Percentiles rank a stretch among this genome's conserved stretches.
These are phyloP conservation scores for Madurella mycetomatis DNA, from an alignment of 2,329 filamentous ascomycete species.

Conservation along the genomic window DNA sequence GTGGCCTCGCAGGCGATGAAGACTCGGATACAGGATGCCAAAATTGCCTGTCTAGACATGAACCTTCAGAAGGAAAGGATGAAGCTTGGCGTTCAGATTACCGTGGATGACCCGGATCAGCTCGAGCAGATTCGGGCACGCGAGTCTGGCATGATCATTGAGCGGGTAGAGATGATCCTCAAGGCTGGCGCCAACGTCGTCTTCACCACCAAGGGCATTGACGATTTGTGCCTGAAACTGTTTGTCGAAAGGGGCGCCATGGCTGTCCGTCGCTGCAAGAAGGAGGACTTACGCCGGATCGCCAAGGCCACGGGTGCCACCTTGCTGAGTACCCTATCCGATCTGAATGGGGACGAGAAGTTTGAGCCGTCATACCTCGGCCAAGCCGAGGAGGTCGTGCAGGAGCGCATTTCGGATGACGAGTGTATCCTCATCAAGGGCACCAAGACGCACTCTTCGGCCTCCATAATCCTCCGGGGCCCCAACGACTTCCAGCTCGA, in stretches of 20 bases:
- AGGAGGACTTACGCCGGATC: constrained; percentile 94
- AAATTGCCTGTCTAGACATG: constrained; percentile 96
- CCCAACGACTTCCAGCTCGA: constrained; percentile 95
- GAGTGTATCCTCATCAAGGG: constrained; percentile 97
- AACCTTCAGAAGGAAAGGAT: constrained; percentile 98
- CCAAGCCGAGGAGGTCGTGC: constrained; percentile 90
- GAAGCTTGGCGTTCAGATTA: constrained; percentile 98
- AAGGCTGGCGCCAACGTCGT: constrained; percentile 96
- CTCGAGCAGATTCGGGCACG: constrained; percentile 94
- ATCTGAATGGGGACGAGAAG: constrained; percentile 94
- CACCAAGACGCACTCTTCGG: constrained; percentile 88
- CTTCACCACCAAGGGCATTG: constrained; percentile 96
- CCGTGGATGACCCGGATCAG: constrained; percentile 93
- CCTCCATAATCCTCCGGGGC: constrained; percentile 92
- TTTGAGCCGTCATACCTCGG: constrained; percentile 90
- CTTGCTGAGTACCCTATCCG: constrained; percentile 86
- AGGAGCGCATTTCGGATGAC: constrained; percentile 97
- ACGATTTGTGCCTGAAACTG: constrained; percentile 89
- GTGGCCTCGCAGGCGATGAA: constrained; percentile 98
- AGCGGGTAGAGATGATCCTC: constrained; percentile 93
- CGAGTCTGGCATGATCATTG: constrained; percentile 88
- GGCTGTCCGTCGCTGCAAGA: constrained; percentile 94
- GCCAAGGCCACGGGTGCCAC: constrained; percentile 94
- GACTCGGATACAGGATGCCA: constrained; percentile 85
- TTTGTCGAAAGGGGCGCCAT: constrained; percentile 95